These are phyloP conservation scores for Torrubiella hemipterigena DNA, from an alignment of 2,329 filamentous ascomycete genomes.

Conservation along the genomic window DNA sequence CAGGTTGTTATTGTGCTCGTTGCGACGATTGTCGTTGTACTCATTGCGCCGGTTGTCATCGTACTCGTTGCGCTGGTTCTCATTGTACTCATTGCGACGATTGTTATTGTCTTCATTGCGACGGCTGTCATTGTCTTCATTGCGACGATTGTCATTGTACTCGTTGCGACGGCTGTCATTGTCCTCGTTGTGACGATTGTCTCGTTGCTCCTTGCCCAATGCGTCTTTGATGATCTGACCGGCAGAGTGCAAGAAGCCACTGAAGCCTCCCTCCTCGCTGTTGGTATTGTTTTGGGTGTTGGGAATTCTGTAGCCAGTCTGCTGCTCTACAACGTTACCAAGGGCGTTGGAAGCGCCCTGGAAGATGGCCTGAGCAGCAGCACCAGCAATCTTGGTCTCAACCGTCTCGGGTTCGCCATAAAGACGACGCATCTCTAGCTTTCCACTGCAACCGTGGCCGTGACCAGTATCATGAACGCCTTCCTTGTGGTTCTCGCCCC, in stretches of 20 bases:
- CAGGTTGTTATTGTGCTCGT: slow-evolving; percentile 8
- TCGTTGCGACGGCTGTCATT: slow-evolving; percentile 13
- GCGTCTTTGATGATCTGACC: slow-evolving; percentile 53
- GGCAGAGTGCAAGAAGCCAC: slow-evolving; percentile 60
- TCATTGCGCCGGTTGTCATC: slow-evolving; percentile 1
- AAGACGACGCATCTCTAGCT: slow-evolving; percentile 66
- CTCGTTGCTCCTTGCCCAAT: slow-evolving; percentile 36
- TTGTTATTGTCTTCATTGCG: slow-evolving; percentile 12
- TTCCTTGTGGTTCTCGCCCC: slow-evolving; percentile 75
- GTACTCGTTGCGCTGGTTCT: slow-evolving; percentile 11
- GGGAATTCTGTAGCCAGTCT: slow-evolving; percentile 30
- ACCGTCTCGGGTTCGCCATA: slow-evolving; percentile 35
- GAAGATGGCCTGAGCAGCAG: slow-evolving; percentile 44
- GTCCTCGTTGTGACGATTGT: slow-evolving; percentile 13
- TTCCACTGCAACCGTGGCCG: slow-evolving; percentile 70
- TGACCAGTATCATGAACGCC: slow-evolving; percentile 75
- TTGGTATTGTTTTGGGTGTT: slow-evolving; percentile 16
- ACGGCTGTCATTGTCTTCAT: slow-evolving; percentile 11
- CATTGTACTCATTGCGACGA: slow-evolving; percentile 12
- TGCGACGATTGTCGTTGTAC: slow-evolving; percentile 13
- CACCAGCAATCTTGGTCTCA: slow-evolving; percentile 44
- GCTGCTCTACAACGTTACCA: slow-evolving; percentile 31
- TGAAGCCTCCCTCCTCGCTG: slow-evolving; percentile 50
- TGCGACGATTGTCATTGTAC: slow-evolving; percentile 11
- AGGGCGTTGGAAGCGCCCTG: slow-evolving; percentile 43